phyloP scores from a whole-genome alignment of 2,329 filamentous ascomycete species.

The Aureobasidium mangrovei region DNA sequence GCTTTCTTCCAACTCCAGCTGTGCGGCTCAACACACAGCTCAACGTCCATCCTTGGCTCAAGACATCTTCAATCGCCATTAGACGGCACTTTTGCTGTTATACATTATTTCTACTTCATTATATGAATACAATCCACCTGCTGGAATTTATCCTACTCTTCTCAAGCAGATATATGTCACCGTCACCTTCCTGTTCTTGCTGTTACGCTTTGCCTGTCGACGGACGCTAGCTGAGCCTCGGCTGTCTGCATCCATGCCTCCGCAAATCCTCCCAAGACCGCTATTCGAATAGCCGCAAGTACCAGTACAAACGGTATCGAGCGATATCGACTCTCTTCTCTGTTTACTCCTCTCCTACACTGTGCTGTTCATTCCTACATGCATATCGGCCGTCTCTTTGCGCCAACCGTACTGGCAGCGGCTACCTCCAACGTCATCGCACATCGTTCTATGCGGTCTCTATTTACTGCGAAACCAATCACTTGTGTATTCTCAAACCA shows the following conservation, averaged over 20 bases:
- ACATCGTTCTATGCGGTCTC: neutral
- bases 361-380: neutral
- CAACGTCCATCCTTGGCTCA: neutral
- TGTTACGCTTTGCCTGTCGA: neutral
- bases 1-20: neutral
- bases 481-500: too few relatives aligned
- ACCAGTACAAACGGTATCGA: neutral
- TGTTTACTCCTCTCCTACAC: neutral
- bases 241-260: constrained; percentile 5
- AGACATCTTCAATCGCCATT: too few relatives aligned
- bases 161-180: neutral
- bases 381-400: constrained; percentile 1
- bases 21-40: neutral
- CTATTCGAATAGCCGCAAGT: neutral
- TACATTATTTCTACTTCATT: too few relatives aligned
- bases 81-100: too few relatives aligned
- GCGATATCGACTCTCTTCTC: too few relatives aligned
- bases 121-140: too few relatives aligned
- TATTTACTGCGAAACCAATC: neutral
- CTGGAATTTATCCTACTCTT: too few relatives aligned
- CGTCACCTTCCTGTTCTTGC: neutral
- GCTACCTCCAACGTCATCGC: neutral
- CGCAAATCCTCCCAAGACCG: neutral
- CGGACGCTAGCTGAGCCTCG: constrained; percentile 6
- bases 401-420: neutral